Evolutionary conservation across 495 filamentous ascomycete species (phyloP).

Genomic region (Hyaloscypha variabilis): DNA sequence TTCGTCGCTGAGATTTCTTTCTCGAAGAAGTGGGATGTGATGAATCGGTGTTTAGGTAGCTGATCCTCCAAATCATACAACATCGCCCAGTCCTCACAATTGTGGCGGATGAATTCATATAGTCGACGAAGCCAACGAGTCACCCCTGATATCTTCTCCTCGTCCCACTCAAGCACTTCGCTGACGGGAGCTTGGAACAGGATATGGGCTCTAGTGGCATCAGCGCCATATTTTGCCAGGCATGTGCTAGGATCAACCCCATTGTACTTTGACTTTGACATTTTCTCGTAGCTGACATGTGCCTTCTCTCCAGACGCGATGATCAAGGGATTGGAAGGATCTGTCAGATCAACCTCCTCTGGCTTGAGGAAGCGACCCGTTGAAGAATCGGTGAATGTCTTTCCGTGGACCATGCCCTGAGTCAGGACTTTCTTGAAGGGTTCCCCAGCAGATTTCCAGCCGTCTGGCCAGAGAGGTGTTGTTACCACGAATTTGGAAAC

Average conservation of each 20-base stretch:
- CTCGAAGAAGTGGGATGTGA: background rate
- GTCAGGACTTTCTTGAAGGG: conserved; percentile 82
- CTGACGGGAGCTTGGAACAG: conserved; percentile 83
- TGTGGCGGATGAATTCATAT: conserved; percentile 36
- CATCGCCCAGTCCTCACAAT: background rate
- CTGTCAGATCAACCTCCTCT: conserved; percentile 69
- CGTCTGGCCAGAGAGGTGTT: conserved; percentile 53
- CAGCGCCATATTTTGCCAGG: conserved; percentile 74
- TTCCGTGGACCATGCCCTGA: conserved; percentile 92
- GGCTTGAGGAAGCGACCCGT: conserved; percentile 80
- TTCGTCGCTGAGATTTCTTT: background rate
- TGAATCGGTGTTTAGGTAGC: background rate
- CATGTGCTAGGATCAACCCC: conserved; percentile 80
- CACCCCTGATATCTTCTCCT: conserved; percentile 77
- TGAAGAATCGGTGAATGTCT: conserved; percentile 73
- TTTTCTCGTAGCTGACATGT: conserved; percentile 77
- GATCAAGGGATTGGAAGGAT: conserved; percentile 59
- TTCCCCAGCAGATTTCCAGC: conserved; percentile 48
- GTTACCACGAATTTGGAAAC: conserved; percentile 82
- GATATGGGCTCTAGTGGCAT: conserved; percentile 83
- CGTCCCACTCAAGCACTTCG: conserved; percentile 88
- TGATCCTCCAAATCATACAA: background rate
- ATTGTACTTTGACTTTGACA: conserved; percentile 96
- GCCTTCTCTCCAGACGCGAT: conserved; percentile 58
- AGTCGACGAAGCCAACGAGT: conserved; percentile 76